Evolutionary conservation across 1,284 basidiomycete genomes (phyloP), one percentile per base, ranked within the genome.

Genomic region (Pisolithus thermaeus): DNA sequence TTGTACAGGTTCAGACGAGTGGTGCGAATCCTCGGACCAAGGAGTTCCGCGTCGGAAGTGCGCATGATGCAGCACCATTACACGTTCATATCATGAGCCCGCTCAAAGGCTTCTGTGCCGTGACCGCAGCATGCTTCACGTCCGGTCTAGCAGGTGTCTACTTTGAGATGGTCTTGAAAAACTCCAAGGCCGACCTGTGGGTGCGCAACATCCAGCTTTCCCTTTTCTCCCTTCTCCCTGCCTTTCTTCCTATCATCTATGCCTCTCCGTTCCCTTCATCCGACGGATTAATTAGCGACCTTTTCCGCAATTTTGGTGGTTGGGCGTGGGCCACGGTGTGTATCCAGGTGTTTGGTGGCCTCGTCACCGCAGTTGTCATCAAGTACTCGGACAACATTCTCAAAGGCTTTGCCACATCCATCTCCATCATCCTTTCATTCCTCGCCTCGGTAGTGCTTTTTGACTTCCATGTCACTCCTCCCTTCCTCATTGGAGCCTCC

Each of bases 261-360:
- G 73, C 71, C 50, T 67, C 75, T 3, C 59, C 72, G 4, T 66
- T 63, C 40, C 64, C 64, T 23, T 53, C 66, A 58, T 69, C 72
- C 18, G 63, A 68, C 50, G 72, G 73, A 46, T 67, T 82, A 64
- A 54, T 79, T 41, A 56, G 58, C 43, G 71, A 76, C 56, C 60
- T 89, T 37, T 85, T 91, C 67, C 76, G 76, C 50, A 81, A 92
- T 67, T 96, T 97, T 67, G 92, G 91, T 32, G 74, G 75, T 6
- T 97, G 93, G 92, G 95, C 95, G 0, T 92, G 92, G 85, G 91
- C 90, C 18, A 97, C 93, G 0, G 93, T 98, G 30, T 67, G 75
- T 5, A 85, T 87, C 27, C 95, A 98, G 70, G 95, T 96, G 38
- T 79, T 94, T 52, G 96, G 96, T 36, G 96, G 96, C 1, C 77